Evolutionary conservation across 106 monocot genomes (phyloP).

Genomic region (Platanthera zijinensis): DNA sequence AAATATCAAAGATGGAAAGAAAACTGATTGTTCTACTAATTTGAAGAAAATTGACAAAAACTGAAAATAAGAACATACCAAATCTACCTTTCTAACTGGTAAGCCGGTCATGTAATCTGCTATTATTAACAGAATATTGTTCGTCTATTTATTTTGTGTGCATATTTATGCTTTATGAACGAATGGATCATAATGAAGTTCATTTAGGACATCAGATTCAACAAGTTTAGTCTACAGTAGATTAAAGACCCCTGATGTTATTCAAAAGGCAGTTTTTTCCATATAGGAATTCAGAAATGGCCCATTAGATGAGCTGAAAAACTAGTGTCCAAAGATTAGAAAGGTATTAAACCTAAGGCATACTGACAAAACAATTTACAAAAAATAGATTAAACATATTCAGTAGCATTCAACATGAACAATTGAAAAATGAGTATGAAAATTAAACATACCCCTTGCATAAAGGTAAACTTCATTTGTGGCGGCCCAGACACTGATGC

Average conservation of each 20-base stretch:
- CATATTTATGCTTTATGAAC: background rate
- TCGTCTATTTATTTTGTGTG: background rate
- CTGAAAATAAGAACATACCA: background rate
- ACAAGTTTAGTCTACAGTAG: background rate
- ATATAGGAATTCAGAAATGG: background rate
- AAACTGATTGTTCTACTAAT: background rate
- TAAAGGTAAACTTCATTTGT: constrained; percentile 50
- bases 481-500: constrained; percentile 44
- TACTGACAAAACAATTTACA: too few species aligned
- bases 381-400: too few species aligned
- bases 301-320: background rate
- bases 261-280: background rate
- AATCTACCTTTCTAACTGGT: background rate
- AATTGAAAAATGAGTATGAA: background rate
- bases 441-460: constrained; percentile 47
- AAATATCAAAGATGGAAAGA: background rate
- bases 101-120: background rate
- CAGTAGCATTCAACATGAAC: background rate
- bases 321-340: too few species aligned
- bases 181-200: background rate
- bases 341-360: too few species aligned
- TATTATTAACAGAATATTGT: background rate
- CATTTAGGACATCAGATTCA: background rate
- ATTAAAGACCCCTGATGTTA: background rate
- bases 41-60: background rate